phyloP scores from a whole-genome alignment of 2,329 filamentous ascomycete species.

The Pseudopyricularia javanii region DNA sequence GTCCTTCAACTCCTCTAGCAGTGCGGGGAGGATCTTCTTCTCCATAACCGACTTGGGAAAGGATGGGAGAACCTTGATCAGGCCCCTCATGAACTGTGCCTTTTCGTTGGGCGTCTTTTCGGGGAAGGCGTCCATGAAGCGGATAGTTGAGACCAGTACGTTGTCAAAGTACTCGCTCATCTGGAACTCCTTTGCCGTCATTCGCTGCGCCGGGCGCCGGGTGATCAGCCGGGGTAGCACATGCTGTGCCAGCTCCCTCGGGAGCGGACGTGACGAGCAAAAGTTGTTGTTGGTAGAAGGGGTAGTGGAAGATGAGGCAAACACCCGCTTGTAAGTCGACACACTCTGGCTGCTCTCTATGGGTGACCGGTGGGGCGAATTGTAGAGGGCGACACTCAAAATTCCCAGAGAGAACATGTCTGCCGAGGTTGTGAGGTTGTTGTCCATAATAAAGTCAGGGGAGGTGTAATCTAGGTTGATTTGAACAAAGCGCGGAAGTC shows the following conservation, averaged over 20 bases:
- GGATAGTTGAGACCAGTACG: conserved; percentile 87
- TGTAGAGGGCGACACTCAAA: conserved; percentile 81
- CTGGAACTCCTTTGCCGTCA: conserved; percentile 85
- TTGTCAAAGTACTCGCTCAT: conserved; percentile 96
- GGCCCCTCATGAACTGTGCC: conserved; percentile 76
- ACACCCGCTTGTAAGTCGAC: conserved; percentile 74
- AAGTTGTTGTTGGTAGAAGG: conserved; percentile 77
- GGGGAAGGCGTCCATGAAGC: conserved; percentile 82
- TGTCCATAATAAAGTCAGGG: conserved; percentile 88
- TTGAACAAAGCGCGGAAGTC: conserved; percentile 72
- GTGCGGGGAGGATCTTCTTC: conserved; percentile 79
- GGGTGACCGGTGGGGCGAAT: conserved; percentile 83
- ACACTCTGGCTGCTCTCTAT: conserved; percentile 70
- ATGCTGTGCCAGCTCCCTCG: conserved; percentile 61
- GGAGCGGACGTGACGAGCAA: conserved; percentile 65
- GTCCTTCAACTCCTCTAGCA: conserved; percentile 91
- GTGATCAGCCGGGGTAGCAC: conserved; percentile 82
- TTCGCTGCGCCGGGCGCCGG: conserved; percentile 70
- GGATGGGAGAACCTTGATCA: conserved; percentile 76
- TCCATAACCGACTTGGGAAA: conserved; percentile 92
- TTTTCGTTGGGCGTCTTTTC: conserved; percentile 90
- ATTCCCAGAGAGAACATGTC: conserved; percentile 93
- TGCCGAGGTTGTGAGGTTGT: conserved; percentile 68
- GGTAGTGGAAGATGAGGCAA: conserved; percentile 64
- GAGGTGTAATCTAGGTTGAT: conserved; percentile 88